phyloP scores from a whole-genome alignment of 352 stramenopile genomes.

The Pythium volutum region DNA sequence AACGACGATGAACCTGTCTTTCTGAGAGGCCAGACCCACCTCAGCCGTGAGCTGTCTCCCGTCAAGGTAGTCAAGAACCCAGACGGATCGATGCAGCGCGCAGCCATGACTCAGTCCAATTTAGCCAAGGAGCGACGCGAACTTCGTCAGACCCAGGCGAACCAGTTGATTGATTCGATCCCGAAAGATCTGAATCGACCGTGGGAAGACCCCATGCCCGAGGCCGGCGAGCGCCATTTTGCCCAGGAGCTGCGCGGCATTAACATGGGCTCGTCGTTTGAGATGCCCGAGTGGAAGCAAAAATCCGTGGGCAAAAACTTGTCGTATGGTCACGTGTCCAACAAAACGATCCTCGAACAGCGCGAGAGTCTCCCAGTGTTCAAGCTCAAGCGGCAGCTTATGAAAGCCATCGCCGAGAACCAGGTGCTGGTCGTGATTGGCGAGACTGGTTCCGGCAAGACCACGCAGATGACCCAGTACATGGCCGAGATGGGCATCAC shows the following conservation, averaged over 20 bases:
- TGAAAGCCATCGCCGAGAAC: slow-evolving; percentile 94
- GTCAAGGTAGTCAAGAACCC: slow-evolving; percentile 99
- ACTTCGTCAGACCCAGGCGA: slow-evolving; percentile 95
- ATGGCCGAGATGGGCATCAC: slow-evolving; percentile 97
- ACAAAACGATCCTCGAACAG: slow-evolving; percentile 95
- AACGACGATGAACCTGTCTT: slow-evolving; percentile 98
- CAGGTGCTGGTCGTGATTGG: slow-evolving; percentile 98
- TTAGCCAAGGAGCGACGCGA: slow-evolving; percentile 97
- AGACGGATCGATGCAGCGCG: slow-evolving; percentile 96
- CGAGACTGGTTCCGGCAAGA: slow-evolving; percentile 98
- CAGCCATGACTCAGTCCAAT: slow-evolving; percentile 95
- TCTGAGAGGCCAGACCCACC: slow-evolving; percentile 92
- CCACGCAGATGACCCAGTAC: slow-evolving; percentile 99
- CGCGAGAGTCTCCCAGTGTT: slow-evolving; percentile 96
- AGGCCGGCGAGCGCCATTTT: slow-evolving; percentile 97
- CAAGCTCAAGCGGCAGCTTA: slow-evolving; percentile 95
- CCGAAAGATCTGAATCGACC: slow-evolving; percentile 98
- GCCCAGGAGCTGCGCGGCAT: slow-evolving; percentile 94
- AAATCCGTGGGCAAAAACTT: slow-evolving; percentile 96
- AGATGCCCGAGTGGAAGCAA: slow-evolving; percentile 97
- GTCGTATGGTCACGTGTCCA: slow-evolving; percentile 96
- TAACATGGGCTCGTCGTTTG: slow-evolving; percentile 88
- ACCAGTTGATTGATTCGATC: slow-evolving; percentile 96
- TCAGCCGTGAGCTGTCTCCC: slow-evolving; percentile 90
- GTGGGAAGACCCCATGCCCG: slow-evolving; percentile 98